Evolutionary conservation across 805 yeast genomes (phyloP).

Genomic region (Naumovozyma baii): DNA sequence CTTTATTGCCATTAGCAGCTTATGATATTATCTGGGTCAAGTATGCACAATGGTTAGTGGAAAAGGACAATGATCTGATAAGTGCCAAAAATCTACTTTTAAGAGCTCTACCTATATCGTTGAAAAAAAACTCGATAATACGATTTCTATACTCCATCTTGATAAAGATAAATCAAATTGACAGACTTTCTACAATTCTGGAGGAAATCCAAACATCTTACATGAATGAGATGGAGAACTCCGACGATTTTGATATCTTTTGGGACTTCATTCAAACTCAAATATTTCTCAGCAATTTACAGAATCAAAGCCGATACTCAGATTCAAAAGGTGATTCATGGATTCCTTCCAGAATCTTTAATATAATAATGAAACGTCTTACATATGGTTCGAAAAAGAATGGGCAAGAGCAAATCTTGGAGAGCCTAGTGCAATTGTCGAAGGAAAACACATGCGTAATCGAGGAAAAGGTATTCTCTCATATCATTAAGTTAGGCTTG

Average conservation of each 20-base stretch:
- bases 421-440: slow-evolving; percentile 14
- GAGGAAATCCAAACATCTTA: slow-evolving; percentile 8
- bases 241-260: slow-evolving; percentile 23
- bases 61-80: slow-evolving; percentile 12
- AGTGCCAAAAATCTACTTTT: slow-evolving; percentile 20
- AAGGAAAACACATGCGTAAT: slow-evolving; percentile 15
- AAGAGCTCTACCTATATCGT: slow-evolving; percentile 14
- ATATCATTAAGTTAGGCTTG: slow-evolving; percentile 12
- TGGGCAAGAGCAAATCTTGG: slow-evolving; percentile 15
- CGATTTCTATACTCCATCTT: slow-evolving; percentile 16
- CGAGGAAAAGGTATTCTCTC: slow-evolving; percentile 17
- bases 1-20: slow-evolving; percentile 23
- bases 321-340: background rate
- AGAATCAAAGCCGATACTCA: slow-evolving; percentile 13
- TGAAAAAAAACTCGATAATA: slow-evolving; percentile 17
- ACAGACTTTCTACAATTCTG: slow-evolving; percentile 10
- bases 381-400: slow-evolving; percentile 8
- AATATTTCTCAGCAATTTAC: slow-evolving; percentile 12
- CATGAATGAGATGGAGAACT: slow-evolving; percentile 11
- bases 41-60: slow-evolving; percentile 26
- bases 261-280: slow-evolving; percentile 26
- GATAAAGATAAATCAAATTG: slow-evolving; percentile 15
- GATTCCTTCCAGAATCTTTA: slow-evolving; percentile 8
- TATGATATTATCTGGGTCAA: slow-evolving; percentile 26
- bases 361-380: slow-evolving; percentile 15